Conservation (phyloP, 495 filamentous ascomycete genomes). For the Antarctomyces pellizariae region DNA sequence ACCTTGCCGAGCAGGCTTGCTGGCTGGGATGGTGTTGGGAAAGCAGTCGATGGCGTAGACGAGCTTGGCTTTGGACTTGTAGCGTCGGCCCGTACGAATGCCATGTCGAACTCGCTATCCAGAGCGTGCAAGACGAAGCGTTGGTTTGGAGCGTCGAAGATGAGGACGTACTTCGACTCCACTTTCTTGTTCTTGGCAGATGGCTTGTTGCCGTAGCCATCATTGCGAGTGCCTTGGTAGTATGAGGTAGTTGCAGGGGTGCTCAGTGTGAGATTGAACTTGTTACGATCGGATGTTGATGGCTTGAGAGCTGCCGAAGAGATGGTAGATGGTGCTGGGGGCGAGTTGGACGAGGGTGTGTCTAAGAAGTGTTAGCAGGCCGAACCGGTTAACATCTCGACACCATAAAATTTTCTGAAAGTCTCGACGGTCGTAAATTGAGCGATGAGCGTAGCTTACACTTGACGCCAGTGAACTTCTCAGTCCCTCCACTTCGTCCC, state of each 20-base stretch:
- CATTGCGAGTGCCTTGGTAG: too few relatives aligned
- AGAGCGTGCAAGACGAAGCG: conserved; percentile 31
- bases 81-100: conserved; percentile 16
- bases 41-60: too few relatives aligned
- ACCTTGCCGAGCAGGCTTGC: too few relatives aligned
- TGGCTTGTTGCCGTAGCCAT: conserved; percentile 5
- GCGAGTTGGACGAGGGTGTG: neutral
- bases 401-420: too few relatives aligned
- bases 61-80: neutral
- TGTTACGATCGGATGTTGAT: too few relatives aligned
- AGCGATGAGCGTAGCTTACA: too few relatives aligned
- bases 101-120: conserved; percentile 36
- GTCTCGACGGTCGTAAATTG: too few relatives aligned
- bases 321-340: neutral
- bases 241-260: too few relatives aligned
- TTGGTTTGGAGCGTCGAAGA: conserved; percentile 27
- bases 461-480: conserved; percentile 25
- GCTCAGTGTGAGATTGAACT: too few relatives aligned
- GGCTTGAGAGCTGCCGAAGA: too few relatives aligned
- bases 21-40: neutral
- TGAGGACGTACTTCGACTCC: conserved; percentile 26
- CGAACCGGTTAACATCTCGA: too few relatives aligned
- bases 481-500: conserved; percentile 26
- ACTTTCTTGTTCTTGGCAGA: neutral
- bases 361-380: too few relatives aligned